These are phyloP conservation scores for Aspergillus glaucus DNA, from an alignment of 2,329 filamentous ascomycete species.

Conservation along the genomic window DNA sequence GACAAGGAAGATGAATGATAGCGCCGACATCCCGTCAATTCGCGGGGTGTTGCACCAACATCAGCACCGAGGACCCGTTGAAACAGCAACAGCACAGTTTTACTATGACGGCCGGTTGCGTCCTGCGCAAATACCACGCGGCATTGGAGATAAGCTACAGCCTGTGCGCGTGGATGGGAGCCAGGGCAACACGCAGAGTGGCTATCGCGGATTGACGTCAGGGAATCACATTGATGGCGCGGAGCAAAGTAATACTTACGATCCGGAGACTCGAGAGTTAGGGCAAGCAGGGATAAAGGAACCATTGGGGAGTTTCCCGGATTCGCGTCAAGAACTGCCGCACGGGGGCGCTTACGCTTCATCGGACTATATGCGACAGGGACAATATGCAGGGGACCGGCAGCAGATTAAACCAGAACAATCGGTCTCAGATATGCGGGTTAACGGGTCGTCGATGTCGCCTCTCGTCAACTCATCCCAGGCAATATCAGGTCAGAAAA, in stretches of 20 bases:
- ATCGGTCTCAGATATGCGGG: conserved; percentile 2
- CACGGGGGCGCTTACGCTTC: no score
- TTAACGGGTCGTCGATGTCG: conserved; percentile 10
- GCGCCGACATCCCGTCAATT: neutral
- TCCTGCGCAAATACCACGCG: conserved; percentile 1
- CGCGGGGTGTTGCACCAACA: neutral
- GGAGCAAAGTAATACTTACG: conserved; percentile 11
- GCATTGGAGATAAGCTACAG: conserved; percentile 8
- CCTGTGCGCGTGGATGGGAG: conserved; percentile 7
- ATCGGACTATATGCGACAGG: no score
- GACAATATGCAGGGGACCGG: neutral
- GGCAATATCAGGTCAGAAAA: conserved; percentile 52
- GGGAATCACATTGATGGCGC: conserved; percentile 9
- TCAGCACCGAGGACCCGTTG: neutral
- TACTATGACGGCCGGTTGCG: neutral
- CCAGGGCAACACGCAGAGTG: conserved; percentile 6
- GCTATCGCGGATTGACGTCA: conserved; percentile 3
- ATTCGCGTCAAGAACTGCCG: neutral
- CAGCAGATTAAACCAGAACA: conserved; percentile 1
- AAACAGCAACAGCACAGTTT: neutral
- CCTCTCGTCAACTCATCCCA: conserved; percentile 9
- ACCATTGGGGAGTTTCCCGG: neutral
- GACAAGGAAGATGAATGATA: neutral
- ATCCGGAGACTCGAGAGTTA: neutral
- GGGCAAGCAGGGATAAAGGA: neutral